Base-by-base conservation (phyloP, 2,329 filamentous ascomycete species). In the Aphanoascus verrucosus region DNA sequence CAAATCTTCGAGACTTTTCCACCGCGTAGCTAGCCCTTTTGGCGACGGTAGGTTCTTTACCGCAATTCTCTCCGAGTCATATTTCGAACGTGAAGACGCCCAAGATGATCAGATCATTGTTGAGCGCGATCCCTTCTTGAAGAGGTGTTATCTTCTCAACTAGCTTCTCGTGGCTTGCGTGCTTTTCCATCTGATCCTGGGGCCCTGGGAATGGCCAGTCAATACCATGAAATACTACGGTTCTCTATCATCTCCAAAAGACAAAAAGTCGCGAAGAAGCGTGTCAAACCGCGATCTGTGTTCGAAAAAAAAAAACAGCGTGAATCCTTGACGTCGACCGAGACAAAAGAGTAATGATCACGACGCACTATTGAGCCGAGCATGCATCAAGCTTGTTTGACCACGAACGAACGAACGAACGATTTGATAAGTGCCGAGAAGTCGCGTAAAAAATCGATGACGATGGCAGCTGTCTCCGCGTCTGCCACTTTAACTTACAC, bases 371-470 rank as follows among this genome's bases (percentile, higher is more conserved):
- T 38, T 14, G 23, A 28, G 5, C 46, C 35, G 19, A 31, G 19
- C 34, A 31, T 31, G 46, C 46, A 31, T 49, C 46, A 49, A 47
- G 45, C 32, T 48, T 48, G 45, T 48, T 48, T 48, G 34, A 48
- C 45, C 19, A 38, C 35, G n/a, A 41, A 37, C 32, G 2, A 23
- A 38, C 35, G n/a, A 41, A 37, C 32, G 2, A 23, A 45, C 14
- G 11, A 6, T 20, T 7, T 37, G 9, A 38, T 12, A 12, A n/a
- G 14, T 32, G 37, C 37, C 37, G 17, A 40, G n/a, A 40, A 40
- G 37, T n/a, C 37, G 17, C 14, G 37, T n/a, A n/a, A 40, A 40
- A 9, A 28, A 28, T 28, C 3, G 23, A 28, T 28, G 23, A 28
- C 23, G 23, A 28, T 28, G 23, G 23, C 23, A 7, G 23, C 7